Conservation (phyloP, 2,329 filamentous ascomycete genomes). For the Neodidymelliopsis sp. region DNA sequence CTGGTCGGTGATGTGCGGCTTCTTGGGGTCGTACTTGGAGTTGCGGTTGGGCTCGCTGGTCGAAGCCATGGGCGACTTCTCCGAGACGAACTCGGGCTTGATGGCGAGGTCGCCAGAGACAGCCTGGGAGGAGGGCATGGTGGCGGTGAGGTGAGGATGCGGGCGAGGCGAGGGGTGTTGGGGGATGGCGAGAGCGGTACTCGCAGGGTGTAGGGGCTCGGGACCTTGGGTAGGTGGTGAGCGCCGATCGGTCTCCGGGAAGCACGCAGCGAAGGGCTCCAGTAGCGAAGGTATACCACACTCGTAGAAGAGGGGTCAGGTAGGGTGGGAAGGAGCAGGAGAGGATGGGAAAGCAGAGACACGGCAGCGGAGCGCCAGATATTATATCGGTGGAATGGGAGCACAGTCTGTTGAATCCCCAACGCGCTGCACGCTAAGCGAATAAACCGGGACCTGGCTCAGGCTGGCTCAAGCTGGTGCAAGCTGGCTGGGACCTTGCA, state of each 20-base stretch:
- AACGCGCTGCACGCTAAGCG: constrained; percentile 38
- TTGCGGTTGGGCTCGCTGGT: constrained; percentile 61
- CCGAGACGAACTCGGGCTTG: constrained; percentile 57
- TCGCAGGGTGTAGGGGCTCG: constrained; percentile 11
- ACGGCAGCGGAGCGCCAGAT: constrained; percentile 21
- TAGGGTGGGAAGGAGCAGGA: constrained; percentile 19
- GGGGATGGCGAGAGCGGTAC: constrained; percentile 32
- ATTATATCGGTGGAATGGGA: constrained; percentile 39
- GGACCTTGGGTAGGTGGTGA: constrained; percentile 12
- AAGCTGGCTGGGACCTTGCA: too few species aligned
- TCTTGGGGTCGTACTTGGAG: constrained; percentile 67
- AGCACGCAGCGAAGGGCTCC: constrained; percentile 27
- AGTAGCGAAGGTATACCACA: constrained; percentile 23
- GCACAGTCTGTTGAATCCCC: constrained; percentile 36
- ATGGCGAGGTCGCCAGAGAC: constrained; percentile 57
- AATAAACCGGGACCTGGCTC: constrained; percentile 41
- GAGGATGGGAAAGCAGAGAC: constrained; percentile 22
- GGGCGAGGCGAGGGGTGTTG: constrained; percentile 11
- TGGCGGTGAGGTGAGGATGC: constrained; percentile 13
- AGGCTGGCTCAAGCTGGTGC: too few species aligned
- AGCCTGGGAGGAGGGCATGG: constrained; percentile 62
- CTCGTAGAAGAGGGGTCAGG: constrained; percentile 29
- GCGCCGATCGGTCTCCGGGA: constrained; percentile 19
- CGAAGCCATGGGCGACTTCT: constrained; percentile 57
- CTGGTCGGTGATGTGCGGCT: constrained; percentile 84